A percentile compares a stretch with the other conserved stretches of the same genome.
Evolutionary conservation across 257 asterid genomes (phyloP).

Genomic region (Lavandula angustifolia): DNA sequence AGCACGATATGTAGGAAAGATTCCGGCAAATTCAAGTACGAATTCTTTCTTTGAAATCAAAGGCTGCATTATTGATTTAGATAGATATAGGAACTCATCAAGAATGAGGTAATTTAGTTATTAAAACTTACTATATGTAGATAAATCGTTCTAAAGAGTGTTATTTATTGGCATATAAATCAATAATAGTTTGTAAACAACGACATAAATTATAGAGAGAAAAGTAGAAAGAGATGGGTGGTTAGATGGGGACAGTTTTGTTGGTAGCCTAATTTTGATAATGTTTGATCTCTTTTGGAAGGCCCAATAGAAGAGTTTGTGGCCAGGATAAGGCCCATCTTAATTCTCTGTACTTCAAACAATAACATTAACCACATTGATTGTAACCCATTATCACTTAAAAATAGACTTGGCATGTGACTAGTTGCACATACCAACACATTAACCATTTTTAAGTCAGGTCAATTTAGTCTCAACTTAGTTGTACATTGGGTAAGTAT

Average conservation of each 20-base stretch:
- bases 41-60: neutral
- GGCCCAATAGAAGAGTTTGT: slow-evolving; percentile 15
- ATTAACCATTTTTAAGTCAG: too few relatives aligned
- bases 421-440: slow-evolving; percentile 13
- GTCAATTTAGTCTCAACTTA: too few relatives aligned
- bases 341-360: neutral
- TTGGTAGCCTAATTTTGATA: neutral
- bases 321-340: slow-evolving; percentile 12
- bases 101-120: too few relatives aligned
- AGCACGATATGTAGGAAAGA: neutral
- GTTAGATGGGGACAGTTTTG: neutral
- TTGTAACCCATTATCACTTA: slow-evolving; percentile 6
- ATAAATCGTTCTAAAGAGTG: neutral
- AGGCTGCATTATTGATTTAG: too few relatives aligned
- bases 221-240: neutral
- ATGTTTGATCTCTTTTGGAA: neutral
- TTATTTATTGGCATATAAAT: too few relatives aligned
- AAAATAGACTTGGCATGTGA: slow-evolving; percentile 10
- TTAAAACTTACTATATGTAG: neutral
- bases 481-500: too few relatives aligned
- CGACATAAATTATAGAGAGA: too few relatives aligned
- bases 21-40: slow-evolving; percentile 6
- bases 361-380: slow-evolving; percentile 3
- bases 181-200: too few relatives aligned
- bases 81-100: too few relatives aligned